phyloP scores from a whole-genome alignment of 2,329 filamentous ascomycete genomes.

The Hymenoscyphus fructigenus region DNA sequence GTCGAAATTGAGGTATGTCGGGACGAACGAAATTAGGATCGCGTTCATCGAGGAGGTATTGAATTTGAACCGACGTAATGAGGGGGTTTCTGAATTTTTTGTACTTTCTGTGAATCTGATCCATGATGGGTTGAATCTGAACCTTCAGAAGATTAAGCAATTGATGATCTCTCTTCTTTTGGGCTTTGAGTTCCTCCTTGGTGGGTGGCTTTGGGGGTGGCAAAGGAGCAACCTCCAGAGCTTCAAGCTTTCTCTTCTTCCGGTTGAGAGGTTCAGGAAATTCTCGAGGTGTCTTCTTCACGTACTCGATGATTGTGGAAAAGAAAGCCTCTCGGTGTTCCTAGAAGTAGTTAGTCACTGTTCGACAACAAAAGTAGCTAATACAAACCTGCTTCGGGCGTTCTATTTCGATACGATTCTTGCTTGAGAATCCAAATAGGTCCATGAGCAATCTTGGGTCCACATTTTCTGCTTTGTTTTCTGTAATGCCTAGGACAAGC shows the following conservation, averaged over 20 bases:
- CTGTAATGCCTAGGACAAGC: slow-evolving; percentile 81
- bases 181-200: slow-evolving; percentile 76
- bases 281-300: slow-evolving; percentile 75
- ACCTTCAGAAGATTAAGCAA: slow-evolving; percentile 86
- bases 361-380: slow-evolving; percentile 1
- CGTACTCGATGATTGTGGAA: slow-evolving; percentile 67
- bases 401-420: slow-evolving; percentile 70
- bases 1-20: slow-evolving; percentile 57
- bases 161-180: slow-evolving; percentile 80
- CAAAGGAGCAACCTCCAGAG: slow-evolving; percentile 71
- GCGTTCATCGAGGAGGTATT: slow-evolving; percentile 81
- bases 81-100: slow-evolving; percentile 82
- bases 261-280: slow-evolving; percentile 86
- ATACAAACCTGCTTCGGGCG: slow-evolving; percentile 61
- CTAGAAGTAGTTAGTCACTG: slow-evolving; percentile 40
- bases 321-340: slow-evolving; percentile 78
- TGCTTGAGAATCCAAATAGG: slow-evolving; percentile 81
- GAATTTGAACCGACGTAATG: slow-evolving; percentile 70
- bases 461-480: slow-evolving; percentile 63
- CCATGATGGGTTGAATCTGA: slow-evolving; percentile 90
- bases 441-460: slow-evolving; percentile 66
- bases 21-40: slow-evolving; percentile 69
- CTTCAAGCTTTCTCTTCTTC: slow-evolving; percentile 80
- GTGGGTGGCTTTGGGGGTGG: slow-evolving; percentile 65
- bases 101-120: slow-evolving; percentile 89